Evolutionary conservation across 495 filamentous ascomycete species (phyloP), one percentile per base, ranked within the genome.

Genomic region (Hyaloscypha variabilis): DNA sequence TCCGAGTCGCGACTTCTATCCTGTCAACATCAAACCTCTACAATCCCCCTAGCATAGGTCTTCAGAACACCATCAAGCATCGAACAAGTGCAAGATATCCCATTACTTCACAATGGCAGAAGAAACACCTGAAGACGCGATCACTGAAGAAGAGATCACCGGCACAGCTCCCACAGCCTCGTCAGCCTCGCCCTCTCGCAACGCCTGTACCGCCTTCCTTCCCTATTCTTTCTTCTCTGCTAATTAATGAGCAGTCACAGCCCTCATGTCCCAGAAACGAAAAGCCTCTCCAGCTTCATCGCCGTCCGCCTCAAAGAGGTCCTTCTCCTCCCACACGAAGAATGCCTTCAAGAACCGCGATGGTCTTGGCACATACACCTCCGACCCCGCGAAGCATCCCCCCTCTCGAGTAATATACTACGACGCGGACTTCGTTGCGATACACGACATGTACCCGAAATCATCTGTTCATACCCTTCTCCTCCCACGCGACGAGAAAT

Each of bases 391-490:
- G 19, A 58, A 58, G 13, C 91, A 86, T 70, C 86, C 89, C 0
- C 50, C 83, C 1, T 76, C 72, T 46, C 75, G 80, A 0, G 89
- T 97, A 1, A 82, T 97, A 55, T 90, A 86, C 73, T 78, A 90
- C 76, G 86, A 88, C 68, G 76, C 80, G 8, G 76, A 88, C 65
- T 96, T 90, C 64, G 94, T 97, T 50, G 85, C 85, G 19, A 92
- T 97, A 77, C 79, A 90, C 50, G 95, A 99, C 75, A 74, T 84
- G 57, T 99, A 86, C 73, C 93, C 94, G 5, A 97, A 98, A 75
- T 86, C 92, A 24, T 85, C 83, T 14, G 78, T 97, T 8, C 95
- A 99, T 76, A 79, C 92, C 0, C 91, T 99, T 17, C 85, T 99
- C 11, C 85, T 99, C 3, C 92, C 94, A 11, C 90, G 94, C 25